phyloP scores from a whole-genome alignment of 2,329 filamentous ascomycete genomes.

The Fusarium albosuccineum region DNA sequence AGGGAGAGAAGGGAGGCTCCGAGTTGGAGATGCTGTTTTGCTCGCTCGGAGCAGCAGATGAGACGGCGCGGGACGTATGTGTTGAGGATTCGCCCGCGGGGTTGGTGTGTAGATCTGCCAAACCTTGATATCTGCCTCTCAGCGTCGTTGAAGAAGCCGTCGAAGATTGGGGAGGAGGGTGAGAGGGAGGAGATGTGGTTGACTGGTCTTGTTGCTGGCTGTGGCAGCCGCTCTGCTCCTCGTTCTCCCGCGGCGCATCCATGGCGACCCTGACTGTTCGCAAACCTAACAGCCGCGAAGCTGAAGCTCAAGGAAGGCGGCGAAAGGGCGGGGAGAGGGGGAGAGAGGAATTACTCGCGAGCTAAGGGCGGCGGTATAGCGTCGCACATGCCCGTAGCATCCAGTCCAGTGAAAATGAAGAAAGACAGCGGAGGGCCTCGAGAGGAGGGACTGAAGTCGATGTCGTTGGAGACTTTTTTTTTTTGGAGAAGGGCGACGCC shows the following conservation, averaged over 20 bases:
- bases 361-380: conserved; percentile 25
- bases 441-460: conserved; percentile 5
- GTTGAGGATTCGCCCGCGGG: conserved; percentile 17
- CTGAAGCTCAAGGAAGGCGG: conserved; percentile 12
- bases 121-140: conserved; percentile 4
- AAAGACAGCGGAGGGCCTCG: not conserved
- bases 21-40: conserved; percentile 33
- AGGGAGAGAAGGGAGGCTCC: conserved; percentile 54
- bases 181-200: not conserved
- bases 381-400: conserved; percentile 41
- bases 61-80: conserved; percentile 25
- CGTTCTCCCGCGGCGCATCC: conserved; percentile 38
- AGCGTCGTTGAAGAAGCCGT: conserved; percentile 30
- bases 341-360: conserved; percentile 20
- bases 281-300: conserved; percentile 36
- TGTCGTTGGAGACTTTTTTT: conserved; percentile 20
- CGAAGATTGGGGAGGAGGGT: conserved; percentile 26
- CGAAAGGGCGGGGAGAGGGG: conserved; percentile 16
- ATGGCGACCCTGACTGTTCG: conserved; percentile 35
- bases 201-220: conserved; percentile 13
- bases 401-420: conserved; percentile 1
- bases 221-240: conserved; percentile 20
- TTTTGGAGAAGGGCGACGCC: conserved; percentile 11
- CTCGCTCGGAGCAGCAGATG: conserved; percentile 38
- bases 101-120: conserved; percentile 17